These are phyloP conservation scores for Calycina marina DNA, from an alignment of 2,329 filamentous ascomycete species.

Conservation along the genomic window DNA sequence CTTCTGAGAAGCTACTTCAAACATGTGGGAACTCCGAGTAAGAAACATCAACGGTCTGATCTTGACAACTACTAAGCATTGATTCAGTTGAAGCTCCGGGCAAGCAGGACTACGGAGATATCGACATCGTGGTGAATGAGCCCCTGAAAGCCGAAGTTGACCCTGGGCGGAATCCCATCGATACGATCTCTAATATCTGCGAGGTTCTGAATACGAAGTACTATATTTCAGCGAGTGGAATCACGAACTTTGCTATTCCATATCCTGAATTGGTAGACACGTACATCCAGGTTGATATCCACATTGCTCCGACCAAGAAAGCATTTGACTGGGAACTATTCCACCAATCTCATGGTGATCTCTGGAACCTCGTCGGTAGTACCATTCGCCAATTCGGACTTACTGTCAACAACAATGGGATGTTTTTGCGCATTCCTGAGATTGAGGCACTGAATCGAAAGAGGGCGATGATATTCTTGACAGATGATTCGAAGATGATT, in stretches of 20 bases:
- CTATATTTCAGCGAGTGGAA: constrained; percentile 22
- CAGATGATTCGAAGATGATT: constrained; percentile 36
- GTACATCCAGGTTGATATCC: constrained; percentile 57
- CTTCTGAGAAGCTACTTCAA: constrained; percentile 37
- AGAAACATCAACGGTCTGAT: background rate
- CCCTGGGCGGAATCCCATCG: background rate
- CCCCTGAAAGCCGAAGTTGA: constrained; percentile 12
- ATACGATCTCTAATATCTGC: constrained; percentile 21
- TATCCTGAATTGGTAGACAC: constrained; percentile 28
- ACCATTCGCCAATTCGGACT: constrained; percentile 51
- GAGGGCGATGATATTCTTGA: constrained; percentile 41
- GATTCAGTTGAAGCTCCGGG: constrained; percentile 50
- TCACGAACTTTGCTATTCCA: constrained; percentile 37
- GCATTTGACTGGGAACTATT: constrained; percentile 50
- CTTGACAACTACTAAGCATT: background rate
- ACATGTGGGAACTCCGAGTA: constrained; percentile 30
- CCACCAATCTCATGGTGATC: constrained; percentile 56
- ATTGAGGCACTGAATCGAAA: constrained; percentile 46
- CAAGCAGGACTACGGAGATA: constrained; percentile 55
- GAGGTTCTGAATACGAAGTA: constrained; percentile 31
- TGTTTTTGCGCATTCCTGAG: constrained; percentile 53
- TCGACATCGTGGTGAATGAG: constrained; percentile 51
- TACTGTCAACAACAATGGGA: constrained; percentile 44
- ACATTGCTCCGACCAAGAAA: constrained; percentile 30
- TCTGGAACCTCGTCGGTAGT: constrained; percentile 49